A percentile compares a stretch with the other conserved stretches of the same genome.
These are phyloP conservation scores for Acanthamoeba rhysodes DNA, from an alignment of 208 protist genomes.

Conservation along the genomic window DNA sequence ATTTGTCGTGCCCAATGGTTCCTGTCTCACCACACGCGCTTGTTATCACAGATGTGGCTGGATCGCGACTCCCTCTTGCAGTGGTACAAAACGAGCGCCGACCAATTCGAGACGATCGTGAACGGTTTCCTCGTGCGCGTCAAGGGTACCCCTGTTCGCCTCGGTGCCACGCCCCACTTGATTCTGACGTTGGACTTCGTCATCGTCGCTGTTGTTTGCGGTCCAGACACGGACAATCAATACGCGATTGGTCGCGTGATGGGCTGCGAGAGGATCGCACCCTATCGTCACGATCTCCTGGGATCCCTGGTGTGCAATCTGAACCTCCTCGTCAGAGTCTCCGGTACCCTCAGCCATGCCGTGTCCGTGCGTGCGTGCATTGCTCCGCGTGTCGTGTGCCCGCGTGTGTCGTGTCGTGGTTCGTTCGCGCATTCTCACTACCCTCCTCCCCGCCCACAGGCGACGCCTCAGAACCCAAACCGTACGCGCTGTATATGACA, in stretches of 20 bases:
- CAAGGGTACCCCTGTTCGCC: not conserved
- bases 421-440: too few relatives aligned
- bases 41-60: not conserved
- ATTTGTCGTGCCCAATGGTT: too few relatives aligned
- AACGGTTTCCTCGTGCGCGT: not conserved
- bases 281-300: not conserved
- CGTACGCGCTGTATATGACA: not conserved
- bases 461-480: not conserved
- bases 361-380: too few relatives aligned
- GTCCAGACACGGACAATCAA: not conserved
- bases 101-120: not conserved
- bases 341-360: not conserved
- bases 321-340: not conserved
- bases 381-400: too few relatives aligned
- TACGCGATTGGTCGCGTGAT: not conserved
- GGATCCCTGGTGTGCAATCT: not conserved
- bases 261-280: not conserved
- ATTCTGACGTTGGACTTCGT: too few relatives aligned
- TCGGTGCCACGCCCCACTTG: too few relatives aligned
- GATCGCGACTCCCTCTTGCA: not conserved
- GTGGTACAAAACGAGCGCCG: not conserved
- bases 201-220: not conserved
- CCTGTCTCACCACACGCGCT: too few relatives aligned
- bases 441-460: too few relatives aligned
- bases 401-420: too few relatives aligned